Evolutionary conservation across 768 basidiomycete species (phyloP).

Genomic region (Gloeopeniophorella convolvens): DNA sequence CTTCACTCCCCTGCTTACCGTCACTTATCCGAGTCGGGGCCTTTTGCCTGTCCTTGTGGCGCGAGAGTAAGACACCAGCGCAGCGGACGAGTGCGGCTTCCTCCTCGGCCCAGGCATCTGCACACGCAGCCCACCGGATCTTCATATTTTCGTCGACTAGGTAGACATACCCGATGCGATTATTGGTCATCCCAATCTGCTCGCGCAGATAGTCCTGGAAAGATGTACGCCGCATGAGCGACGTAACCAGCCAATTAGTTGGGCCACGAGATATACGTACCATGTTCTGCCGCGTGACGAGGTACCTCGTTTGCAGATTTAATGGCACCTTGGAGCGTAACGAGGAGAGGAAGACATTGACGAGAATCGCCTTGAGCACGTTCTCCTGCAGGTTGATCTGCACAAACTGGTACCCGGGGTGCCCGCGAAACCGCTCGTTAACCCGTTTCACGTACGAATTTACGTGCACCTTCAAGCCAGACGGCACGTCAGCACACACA

Average conservation of each 20-base stretch:
- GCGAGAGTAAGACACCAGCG: slow-evolving; percentile 57
- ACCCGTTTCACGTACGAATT: slow-evolving; percentile 61
- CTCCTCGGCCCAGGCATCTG: slow-evolving; percentile 74
- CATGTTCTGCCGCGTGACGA: slow-evolving; percentile 78
- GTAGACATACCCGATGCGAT: slow-evolving; percentile 87
- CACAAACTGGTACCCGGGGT: slow-evolving; percentile 64
- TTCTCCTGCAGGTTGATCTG: slow-evolving; percentile 96
- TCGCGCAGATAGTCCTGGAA: slow-evolving; percentile 57
- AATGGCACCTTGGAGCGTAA: slow-evolving; percentile 62
- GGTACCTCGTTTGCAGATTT: slow-evolving; percentile 61
- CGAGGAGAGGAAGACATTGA: slow-evolving; percentile 74
- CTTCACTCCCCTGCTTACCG: background rate
- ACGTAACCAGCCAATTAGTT: background rate
- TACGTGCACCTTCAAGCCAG: slow-evolving; percentile 59
- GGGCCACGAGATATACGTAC: slow-evolving; percentile 35
- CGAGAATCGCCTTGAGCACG: slow-evolving; percentile 82
- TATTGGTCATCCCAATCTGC: slow-evolving; percentile 82
- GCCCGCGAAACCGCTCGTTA: slow-evolving; percentile 40
- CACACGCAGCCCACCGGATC: slow-evolving; percentile 90
- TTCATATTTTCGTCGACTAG: slow-evolving; percentile 79
- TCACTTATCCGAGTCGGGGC: background rate
- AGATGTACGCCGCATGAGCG: background rate
- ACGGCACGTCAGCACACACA: background rate
- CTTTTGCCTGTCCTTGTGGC: slow-evolving; percentile 35
- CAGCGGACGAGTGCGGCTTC: slow-evolving; percentile 61